Evolutionary conservation across 2,329 filamentous ascomycete genomes (phyloP).

Genomic region (Colletotrichum sidae): DNA sequence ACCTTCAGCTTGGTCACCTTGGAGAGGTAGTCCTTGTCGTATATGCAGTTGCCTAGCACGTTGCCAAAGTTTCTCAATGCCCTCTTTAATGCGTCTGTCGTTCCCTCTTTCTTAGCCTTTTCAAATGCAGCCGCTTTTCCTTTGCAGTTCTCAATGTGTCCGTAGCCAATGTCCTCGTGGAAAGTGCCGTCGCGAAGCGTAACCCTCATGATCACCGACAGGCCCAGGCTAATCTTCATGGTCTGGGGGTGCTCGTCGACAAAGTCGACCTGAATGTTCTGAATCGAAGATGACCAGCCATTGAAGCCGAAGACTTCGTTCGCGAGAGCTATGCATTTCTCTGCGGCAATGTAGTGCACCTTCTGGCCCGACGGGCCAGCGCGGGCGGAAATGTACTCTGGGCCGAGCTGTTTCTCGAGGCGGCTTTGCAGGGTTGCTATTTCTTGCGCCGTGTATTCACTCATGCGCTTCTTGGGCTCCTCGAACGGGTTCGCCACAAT

Average conservation of each 20-base stretch:
- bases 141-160: conserved; percentile 95
- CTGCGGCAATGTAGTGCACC: conserved; percentile 94
- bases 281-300: conserved; percentile 96
- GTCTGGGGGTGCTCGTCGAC: conserved; percentile 87
- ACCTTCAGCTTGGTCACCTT: conserved; percentile 93
- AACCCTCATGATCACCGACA: conserved; percentile 91
- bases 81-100: conserved; percentile 92
- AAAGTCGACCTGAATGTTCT: conserved; percentile 94
- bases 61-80: conserved; percentile 94
- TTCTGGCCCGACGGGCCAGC: conserved; percentile 85
- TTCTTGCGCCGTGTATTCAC: conserved; percentile 87
- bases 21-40: conserved; percentile 93
- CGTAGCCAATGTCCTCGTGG: conserved; percentile 97
- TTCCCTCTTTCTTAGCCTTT: conserved; percentile 98
- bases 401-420: conserved; percentile 92
- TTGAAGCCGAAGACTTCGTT: conserved; percentile 98
- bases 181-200: conserved; percentile 94
- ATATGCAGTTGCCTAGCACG: conserved; percentile 97
- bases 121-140: conserved; percentile 96
- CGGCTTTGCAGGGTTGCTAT: conserved; percentile 88
- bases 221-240: conserved; percentile 82
- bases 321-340: conserved; percentile 94
- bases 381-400: conserved; percentile 93
- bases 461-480: conserved; percentile 74
- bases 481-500: conserved; percentile 82